A percentile compares a stretch with the other conserved stretches of the same genome.
Conservation (phyloP, 2,329 filamentous ascomycete genomes). For the Rhytidhysteron rufulum region DNA sequence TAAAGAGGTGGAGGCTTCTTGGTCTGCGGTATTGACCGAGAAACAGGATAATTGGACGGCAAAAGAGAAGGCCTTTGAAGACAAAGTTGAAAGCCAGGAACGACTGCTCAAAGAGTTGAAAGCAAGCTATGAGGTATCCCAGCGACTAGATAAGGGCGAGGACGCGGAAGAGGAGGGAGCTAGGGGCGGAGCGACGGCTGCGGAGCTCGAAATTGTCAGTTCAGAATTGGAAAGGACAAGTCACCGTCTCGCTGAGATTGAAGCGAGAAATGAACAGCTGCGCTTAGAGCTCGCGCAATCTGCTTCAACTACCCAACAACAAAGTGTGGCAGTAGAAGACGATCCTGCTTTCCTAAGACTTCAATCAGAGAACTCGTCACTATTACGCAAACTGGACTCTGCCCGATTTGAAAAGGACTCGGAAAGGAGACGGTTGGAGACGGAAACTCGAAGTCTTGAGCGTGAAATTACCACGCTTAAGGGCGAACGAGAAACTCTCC, state of each 20-base stretch:
- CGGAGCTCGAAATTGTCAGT: constrained; percentile 89
- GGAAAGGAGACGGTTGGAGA: constrained; percentile 71
- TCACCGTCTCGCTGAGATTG: constrained; percentile 79
- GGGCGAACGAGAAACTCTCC: constrained; percentile 76
- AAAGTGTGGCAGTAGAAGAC: constrained; percentile 68
- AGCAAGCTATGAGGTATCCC: constrained; percentile 93
- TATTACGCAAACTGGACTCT: constrained; percentile 83
- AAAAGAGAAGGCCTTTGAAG: constrained; percentile 85
- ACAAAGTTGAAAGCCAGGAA: constrained; percentile 93
- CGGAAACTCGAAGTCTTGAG: constrained; percentile 72
- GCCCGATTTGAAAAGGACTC: constrained; percentile 78
- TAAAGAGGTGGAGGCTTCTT: constrained; percentile 85
- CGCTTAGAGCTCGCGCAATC: constrained; percentile 86
- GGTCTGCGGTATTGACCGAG: constrained; percentile 85
- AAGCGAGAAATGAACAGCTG: constrained; percentile 90
- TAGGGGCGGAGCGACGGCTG: constrained; percentile 69
- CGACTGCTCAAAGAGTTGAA: constrained; percentile 90
- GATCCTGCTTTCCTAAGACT: constrained; percentile 85
- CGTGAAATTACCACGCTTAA: constrained; percentile 70
- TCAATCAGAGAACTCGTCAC: constrained; percentile 86
- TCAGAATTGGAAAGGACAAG: constrained; percentile 90
- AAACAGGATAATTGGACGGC: constrained; percentile 96
- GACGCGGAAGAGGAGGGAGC: constrained; percentile 55
- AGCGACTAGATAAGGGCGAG: constrained; percentile 74
- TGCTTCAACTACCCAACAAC: constrained; percentile 68